Base-by-base conservation (phyloP, 192 early-diverging fungal species). In the Linnemannia exigua region DNA sequence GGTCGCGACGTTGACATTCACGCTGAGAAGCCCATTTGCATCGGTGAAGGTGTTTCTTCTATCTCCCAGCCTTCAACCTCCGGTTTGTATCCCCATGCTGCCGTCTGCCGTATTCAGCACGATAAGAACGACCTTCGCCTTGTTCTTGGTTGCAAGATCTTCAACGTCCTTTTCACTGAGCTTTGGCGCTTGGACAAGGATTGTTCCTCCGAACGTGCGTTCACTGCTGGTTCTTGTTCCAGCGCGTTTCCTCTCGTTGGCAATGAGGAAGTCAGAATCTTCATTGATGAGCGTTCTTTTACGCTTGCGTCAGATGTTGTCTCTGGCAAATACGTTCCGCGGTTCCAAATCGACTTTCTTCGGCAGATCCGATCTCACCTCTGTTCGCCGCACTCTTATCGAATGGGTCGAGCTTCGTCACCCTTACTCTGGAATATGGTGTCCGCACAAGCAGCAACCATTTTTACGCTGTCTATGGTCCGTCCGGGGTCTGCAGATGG, bases 141-240 rank as follows among this genome's bases (percentile, higher is more conserved):
- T 51, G 75, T 77, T 69, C 2, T 69, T n/a, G 75, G 75, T 38
- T 77, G 67, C 67, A 77, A 77, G 75, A 69, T 51, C 16, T 77
- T 77, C 47, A 77, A 69, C 48, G 47, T 77, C 75, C 66, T 77
- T 51, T 4, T 51, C 67, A 77, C 75, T 47, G 67, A 77, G 28
- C 67, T 77, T 69, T 77, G 75, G 67, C 75, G 44, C 16, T 69
- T 77, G 44, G 75, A 76, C 41, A 66, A 44, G 38, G 75, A 76
- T 48, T 76, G 75, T 33, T 66, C 75, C 17, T 76, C 61, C 5
- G 63, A 47, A 9, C 75, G 75, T 37, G 75, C 75, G 1, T 76
- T 76, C 47, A 44, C 9, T 44, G 41, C 41, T 44, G 41, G 41
- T 9, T 44, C 41, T 44, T 76, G 75, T 76, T 46, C 38, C 61